Base-by-base conservation (phyloP, 306 rosid species). In the Trifolium fragiferum region DNA sequence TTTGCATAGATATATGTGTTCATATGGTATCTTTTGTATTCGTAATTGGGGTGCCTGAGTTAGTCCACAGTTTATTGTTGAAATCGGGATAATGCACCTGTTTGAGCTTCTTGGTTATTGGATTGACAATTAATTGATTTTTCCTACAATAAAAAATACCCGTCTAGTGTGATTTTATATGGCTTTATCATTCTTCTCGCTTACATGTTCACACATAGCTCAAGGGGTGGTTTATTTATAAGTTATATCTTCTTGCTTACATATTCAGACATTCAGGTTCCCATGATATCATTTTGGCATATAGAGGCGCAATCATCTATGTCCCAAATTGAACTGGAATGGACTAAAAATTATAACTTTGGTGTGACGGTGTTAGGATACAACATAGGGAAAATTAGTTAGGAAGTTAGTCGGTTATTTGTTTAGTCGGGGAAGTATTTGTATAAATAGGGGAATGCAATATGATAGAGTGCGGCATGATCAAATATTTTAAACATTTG, bases 61-160 rank as follows among this genome's bases (percentile, higher is more conserved):
- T 82, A 57, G 60, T 70, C 46, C 70, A 37, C 19, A 49, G 51
- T 75, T 74, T 63, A 33, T 0, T 20, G 37, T 55, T 68, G 50
- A 74, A 63, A 51, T 70, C 1, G 1, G 38, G n/a, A 55, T 16
- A 68, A 35, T 58, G 27, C 47, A 50, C 66, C 21, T n/a, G 37
- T 20, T 61, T 73, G 32, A 43, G 76, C 62, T 68, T 16, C 18
- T 49, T 19, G 25, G 18, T 61, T 57, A 18, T 23, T 54, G 70
- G 40, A 60, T 62, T 53, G 46, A 41, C 47, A 10, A 43, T 53
- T 47, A 63, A 47, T 35, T 49, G 68, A 43, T 21, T 58, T 30
- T 57, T 13, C 13, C 33, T 38, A 14, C 32, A 15, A 19, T 44
- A 18, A 32, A 25, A 55, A 68, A 68, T 68, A 46, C 30, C 1